Conservation (phyloP, 176 grass and related monocot species). For the Neostapfia colusana region DNA sequence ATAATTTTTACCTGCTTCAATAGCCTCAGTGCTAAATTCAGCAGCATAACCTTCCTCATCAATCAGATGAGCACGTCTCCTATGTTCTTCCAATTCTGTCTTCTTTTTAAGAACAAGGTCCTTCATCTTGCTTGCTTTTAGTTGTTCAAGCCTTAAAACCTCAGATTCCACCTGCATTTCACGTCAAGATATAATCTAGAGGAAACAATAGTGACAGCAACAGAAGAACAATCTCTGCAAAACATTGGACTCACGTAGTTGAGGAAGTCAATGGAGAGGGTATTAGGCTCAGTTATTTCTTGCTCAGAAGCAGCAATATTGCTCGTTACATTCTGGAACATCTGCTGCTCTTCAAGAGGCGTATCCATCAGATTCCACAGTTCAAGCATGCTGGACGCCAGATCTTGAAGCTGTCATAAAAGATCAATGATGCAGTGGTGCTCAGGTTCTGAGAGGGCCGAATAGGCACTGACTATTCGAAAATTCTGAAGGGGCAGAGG, state of each 20-base stretch:
- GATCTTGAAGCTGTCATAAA: slow-evolving; percentile 71
- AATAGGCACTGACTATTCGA: not conserved
- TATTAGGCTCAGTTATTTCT: slow-evolving; percentile 78
- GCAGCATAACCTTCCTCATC: slow-evolving; percentile 57
- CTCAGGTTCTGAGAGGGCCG: not conserved
- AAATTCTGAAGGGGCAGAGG: not conserved
- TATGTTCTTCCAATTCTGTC: slow-evolving; percentile 69
- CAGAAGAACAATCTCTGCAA: slow-evolving; percentile 24
- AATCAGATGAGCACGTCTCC: slow-evolving; percentile 59
- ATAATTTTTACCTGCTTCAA: slow-evolving; percentile 66
- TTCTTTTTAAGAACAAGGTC: slow-evolving; percentile 89
- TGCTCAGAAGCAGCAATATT: slow-evolving; percentile 77
- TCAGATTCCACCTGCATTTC: slow-evolving; percentile 76
- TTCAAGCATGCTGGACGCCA: slow-evolving; percentile 74
- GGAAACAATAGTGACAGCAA: slow-evolving; percentile 10
- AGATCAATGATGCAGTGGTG: not conserved
- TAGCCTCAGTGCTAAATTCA: slow-evolving; percentile 67
- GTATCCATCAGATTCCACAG: slow-evolving; percentile 96
- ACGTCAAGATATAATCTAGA: slow-evolving; percentile 4
- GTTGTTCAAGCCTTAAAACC: slow-evolving; percentile 75
- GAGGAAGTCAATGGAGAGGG: slow-evolving; percentile 68
- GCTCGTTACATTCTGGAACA: slow-evolving; percentile 75
- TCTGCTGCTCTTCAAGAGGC: slow-evolving; percentile 79
- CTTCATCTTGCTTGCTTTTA: slow-evolving; percentile 89
- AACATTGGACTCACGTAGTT: slow-evolving; percentile 53